A percentile compares a stretch with the other conserved stretches of the same genome.
Evolutionary conservation across 2,329 filamentous ascomycete species (phyloP).

Genomic region (Aureobasidium sp.): DNA sequence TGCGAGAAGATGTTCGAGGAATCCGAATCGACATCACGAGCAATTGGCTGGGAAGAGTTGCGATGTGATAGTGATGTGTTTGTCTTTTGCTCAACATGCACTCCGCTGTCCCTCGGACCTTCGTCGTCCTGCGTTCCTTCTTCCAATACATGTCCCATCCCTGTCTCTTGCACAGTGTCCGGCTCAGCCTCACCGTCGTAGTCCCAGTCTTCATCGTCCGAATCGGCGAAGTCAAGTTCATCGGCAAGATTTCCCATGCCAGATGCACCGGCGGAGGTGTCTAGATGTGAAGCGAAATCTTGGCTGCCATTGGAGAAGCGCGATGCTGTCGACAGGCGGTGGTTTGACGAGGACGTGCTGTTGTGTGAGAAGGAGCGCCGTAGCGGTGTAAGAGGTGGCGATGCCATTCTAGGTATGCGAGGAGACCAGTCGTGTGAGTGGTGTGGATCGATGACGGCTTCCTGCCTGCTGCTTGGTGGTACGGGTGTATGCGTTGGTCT

Average conservation of each 20-base stretch:
- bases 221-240: constrained; percentile 67
- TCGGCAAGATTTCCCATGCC: constrained; percentile 73
- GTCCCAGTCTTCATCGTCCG: constrained; percentile 28
- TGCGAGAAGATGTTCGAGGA: constrained; percentile 30
- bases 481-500: not conserved
- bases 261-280: constrained; percentile 35
- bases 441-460: not conserved
- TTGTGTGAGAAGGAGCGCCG: constrained; percentile 38
- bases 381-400: constrained; percentile 37
- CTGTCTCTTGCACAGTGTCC: not conserved
- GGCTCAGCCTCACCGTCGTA: constrained; percentile 11
- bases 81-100: constrained; percentile 37
- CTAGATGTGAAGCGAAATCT: constrained; percentile 33
- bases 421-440: not conserved
- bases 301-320: constrained; percentile 28
- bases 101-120: constrained; percentile 39
- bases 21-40: constrained; percentile 9
- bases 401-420: constrained; percentile 25
- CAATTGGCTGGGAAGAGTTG: constrained; percentile 25
- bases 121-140: constrained; percentile 25
- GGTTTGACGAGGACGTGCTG: constrained; percentile 37
- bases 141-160: constrained; percentile 18
- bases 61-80: constrained; percentile 27
- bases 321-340: constrained; percentile 29
- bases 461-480: not conserved